A percentile compares a stretch with the other conserved stretches of the same genome.
These are phyloP conservation scores for Stipa capillata DNA, from an alignment of 176 grass and related monocot species.

Conservation along the genomic window DNA sequence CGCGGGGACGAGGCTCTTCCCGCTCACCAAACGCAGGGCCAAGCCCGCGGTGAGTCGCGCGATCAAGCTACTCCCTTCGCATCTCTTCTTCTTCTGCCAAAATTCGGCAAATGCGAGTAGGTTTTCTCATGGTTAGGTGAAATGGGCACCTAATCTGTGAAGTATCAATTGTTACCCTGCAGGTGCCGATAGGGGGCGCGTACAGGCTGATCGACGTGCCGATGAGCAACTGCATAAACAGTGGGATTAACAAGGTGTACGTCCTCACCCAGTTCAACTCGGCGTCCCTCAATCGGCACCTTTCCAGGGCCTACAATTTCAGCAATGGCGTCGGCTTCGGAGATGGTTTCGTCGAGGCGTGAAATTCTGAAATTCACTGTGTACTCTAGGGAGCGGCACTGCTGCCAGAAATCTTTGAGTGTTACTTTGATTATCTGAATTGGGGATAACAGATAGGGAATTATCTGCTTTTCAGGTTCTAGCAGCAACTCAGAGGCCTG, in stretches of 20 bases:
- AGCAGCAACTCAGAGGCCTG: conserved; percentile 83
- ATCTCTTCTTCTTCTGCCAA: not conserved
- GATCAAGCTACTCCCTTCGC: not conserved
- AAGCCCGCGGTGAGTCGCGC: conserved; percentile 67
- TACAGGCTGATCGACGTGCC: conserved; percentile 90
- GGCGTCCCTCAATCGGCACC: conserved; percentile 71
- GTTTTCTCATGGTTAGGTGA: not conserved
- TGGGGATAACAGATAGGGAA: too few species aligned
- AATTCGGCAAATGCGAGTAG: not conserved
- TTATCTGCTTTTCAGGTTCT: conserved; percentile 42
- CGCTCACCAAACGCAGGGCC: conserved; percentile 81
- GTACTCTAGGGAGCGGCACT: not conserved
- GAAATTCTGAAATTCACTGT: not conserved
- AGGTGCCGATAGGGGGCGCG: conserved; percentile 87
- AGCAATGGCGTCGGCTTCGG: conserved; percentile 55
- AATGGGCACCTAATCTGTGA: too few species aligned
- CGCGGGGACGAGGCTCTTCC: conserved; percentile 78
- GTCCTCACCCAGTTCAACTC: conserved; percentile 97
- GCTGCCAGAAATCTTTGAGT: not conserved
- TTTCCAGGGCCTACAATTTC: conserved; percentile 72
- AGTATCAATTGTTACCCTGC: too few species aligned
- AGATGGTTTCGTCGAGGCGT: conserved; percentile 79
- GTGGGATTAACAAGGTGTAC: conserved; percentile 88
- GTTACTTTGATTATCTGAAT: not conserved
- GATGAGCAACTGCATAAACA: conserved; percentile 98